Percentiles rank a stretch among this genome's conserved stretches.
phyloP scores from a whole-genome alignment of 2,329 filamentous ascomycete genomes.

The Beauveria sp. region DNA sequence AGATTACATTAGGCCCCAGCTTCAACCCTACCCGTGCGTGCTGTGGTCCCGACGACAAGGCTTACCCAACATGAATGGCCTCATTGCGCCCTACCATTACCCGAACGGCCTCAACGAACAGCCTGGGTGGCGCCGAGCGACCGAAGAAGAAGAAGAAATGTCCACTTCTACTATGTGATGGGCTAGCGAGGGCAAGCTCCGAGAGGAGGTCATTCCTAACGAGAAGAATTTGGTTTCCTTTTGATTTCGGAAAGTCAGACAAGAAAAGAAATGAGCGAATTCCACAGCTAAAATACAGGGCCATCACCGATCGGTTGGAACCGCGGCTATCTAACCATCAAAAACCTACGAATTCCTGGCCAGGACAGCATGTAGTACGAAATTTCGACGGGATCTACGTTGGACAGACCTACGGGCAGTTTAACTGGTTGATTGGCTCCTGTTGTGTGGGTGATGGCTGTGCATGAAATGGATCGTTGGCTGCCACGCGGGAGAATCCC shows the following conservation, averaged over 20 bases:
- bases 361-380: no score
- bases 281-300: no score
- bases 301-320: no score
- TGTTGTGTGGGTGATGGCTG: neutral
- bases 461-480: constrained; percentile 2
- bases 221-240: no score
- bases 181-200: no score
- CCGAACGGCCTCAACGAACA: neutral
- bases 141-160: neutral
- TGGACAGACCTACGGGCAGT: no score
- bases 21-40: neutral
- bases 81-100: neutral
- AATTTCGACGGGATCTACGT: no score
- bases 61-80: neutral
- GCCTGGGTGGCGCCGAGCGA: neutral
- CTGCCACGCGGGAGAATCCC: neutral
- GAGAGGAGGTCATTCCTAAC: no score
- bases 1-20: neutral
- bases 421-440: neutral
- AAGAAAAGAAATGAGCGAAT: no score
- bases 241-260: no score
- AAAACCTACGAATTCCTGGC: no score
- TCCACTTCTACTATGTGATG: neutral
- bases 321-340: no score
- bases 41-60: neutral